phyloP scores from a whole-genome alignment of 2,329 filamentous ascomycete species.

The Thyridium curvatum region DNA sequence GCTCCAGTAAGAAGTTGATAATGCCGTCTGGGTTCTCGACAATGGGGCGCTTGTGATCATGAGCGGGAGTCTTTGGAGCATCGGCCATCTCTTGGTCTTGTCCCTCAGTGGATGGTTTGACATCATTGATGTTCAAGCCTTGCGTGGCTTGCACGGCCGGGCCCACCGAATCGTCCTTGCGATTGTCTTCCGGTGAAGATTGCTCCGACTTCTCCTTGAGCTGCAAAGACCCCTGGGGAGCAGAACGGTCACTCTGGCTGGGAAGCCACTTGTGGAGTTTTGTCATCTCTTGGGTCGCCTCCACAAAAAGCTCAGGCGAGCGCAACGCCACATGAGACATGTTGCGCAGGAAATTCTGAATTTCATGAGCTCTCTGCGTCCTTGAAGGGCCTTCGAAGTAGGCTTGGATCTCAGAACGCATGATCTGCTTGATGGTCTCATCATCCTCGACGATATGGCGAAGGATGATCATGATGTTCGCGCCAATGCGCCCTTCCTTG shows the following conservation, averaged over 20 bases:
- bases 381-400: conserved; percentile 60
- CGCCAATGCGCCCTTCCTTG: conserved; percentile 42
- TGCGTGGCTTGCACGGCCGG: conserved; percentile 37
- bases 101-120: conserved; percentile 55
- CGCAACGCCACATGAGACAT: conserved; percentile 77
- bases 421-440: conserved; percentile 81
- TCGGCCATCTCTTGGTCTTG: conserved; percentile 56
- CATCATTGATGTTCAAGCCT: conserved; percentile 40
- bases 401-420: conserved; percentile 81
- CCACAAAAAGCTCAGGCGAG: conserved; percentile 77
- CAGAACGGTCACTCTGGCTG: too few relatives aligned
- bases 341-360: conserved; percentile 65
- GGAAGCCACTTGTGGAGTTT: conserved; percentile 58
- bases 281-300: conserved; percentile 79
- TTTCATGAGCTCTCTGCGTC: conserved; percentile 56
- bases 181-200: background rate
- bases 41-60: conserved; percentile 73
- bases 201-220: conserved; percentile 7
- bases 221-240: background rate
- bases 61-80: conserved; percentile 49
- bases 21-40: conserved; percentile 93
- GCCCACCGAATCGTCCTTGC: conserved; percentile 33
- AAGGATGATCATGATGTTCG: conserved; percentile 75
- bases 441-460: conserved; percentile 95
- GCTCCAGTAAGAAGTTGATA: conserved; percentile 88